Evolutionary conservation across 164 flowering plant genomes (phyloP).

Genomic region (Kingdonia uniflora): DNA sequence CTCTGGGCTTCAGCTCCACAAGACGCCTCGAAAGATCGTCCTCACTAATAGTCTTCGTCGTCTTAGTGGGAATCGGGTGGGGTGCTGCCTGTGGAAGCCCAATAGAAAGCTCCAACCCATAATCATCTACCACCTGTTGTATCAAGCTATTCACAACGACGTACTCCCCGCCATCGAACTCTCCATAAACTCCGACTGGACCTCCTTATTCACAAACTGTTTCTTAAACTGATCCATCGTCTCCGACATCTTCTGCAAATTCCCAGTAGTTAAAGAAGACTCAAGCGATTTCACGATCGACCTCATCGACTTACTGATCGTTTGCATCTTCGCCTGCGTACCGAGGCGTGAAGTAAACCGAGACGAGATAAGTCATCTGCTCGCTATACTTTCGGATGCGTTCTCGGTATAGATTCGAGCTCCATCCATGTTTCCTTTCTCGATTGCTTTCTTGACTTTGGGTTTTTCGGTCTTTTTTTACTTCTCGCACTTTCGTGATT

Average conservation of each 20-base stretch:
- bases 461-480: constrained; percentile 9
- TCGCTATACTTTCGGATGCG: constrained; percentile 16
- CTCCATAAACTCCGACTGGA: no score
- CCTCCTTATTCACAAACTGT: no score
- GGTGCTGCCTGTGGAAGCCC: constrained; percentile 15
- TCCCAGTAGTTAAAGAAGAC: constrained; percentile 13
- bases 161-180: no score
- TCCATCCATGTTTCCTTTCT: no score
- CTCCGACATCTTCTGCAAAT: constrained; percentile 19
- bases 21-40: constrained; percentile 17
- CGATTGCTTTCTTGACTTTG: no score
- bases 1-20: constrained; percentile 16
- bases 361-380: constrained; percentile 18
- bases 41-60: constrained; percentile 10
- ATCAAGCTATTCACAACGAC: no score
- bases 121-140: no score
- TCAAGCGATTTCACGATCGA: constrained; percentile 15
- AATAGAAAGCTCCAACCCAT: constrained; percentile 17
- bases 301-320: constrained; percentile 12
- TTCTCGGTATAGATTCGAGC: constrained; percentile 16
- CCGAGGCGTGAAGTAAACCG: constrained; percentile 12
- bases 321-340: no score
- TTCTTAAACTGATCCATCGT: no score
- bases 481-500: constrained; percentile 12
- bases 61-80: constrained; percentile 8